Evolutionary conservation across 2,329 filamentous ascomycete genomes (phyloP).

Genomic region (Lomentospora prolificans): DNA sequence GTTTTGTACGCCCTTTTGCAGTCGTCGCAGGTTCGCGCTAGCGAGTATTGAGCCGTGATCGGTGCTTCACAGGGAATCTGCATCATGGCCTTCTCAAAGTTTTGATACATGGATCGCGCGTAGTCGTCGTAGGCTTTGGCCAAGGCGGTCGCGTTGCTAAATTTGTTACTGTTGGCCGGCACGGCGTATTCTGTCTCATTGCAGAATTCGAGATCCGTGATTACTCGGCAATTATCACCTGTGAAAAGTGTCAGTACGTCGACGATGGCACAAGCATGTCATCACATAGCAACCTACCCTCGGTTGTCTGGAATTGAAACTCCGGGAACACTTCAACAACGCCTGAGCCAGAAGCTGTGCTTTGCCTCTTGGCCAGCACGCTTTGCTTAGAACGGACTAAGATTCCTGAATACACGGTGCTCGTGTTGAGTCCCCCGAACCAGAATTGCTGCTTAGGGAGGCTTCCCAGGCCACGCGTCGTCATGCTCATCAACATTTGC

Average conservation of each 20-base stretch:
- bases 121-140: constrained; percentile 68
- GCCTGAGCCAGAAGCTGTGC: constrained; percentile 38
- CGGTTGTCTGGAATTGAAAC: constrained; percentile 69
- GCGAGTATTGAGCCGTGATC: constrained; percentile 66
- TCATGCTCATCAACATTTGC: constrained; percentile 54
- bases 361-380: constrained; percentile 30
- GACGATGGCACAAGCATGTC: background rate
- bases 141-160: constrained; percentile 50
- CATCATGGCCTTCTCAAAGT: constrained; percentile 72
- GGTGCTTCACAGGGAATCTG: constrained; percentile 79
- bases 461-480: constrained; percentile 52
- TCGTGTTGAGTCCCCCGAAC: constrained; percentile 62
- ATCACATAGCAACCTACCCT: constrained; percentile 40
- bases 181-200: constrained; percentile 83
- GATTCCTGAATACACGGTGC: constrained; percentile 62
- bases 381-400: constrained; percentile 52
- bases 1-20: constrained; percentile 77
- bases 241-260: constrained; percentile 8
- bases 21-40: constrained; percentile 64
- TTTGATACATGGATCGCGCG: constrained; percentile 57
- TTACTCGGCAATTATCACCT: constrained; percentile 75
- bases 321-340: constrained; percentile 63
- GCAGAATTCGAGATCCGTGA: constrained; percentile 85
- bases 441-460: constrained; percentile 84
- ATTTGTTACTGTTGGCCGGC: constrained; percentile 62